Evolutionary conservation across 306 rosid genomes (phyloP), one percentile per base, ranked within the genome.

Genomic region (Rubus idaeus): DNA sequence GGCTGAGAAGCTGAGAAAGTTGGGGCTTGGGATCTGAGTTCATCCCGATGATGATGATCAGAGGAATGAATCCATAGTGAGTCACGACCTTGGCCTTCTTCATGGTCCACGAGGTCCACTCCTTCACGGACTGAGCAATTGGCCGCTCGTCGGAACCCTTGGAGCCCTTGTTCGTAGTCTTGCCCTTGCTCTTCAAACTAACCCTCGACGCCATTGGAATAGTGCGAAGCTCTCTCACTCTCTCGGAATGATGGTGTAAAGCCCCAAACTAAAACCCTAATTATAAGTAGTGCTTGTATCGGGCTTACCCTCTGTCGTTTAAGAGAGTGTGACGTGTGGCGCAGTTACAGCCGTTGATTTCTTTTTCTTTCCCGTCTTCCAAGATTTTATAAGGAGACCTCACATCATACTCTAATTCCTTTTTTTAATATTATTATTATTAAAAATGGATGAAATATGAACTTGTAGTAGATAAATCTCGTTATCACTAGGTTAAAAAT

Each of bases 11-110:
- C 87, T 96, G 99, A 18, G 89, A 89, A 57, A 92, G 84, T 3
- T 86, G 90, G 14, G 99, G 99, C 79, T 91, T 96, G 0, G 99
- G 99, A 0, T 94, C 97, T 3, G 96, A 92, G 81, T 93, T 92
- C 99, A 96, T 96, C 74, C 97, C 99, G 65, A 96, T 83, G 83
- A 96, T 5, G 84, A 96, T 96, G 70, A 96, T 83, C 81, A 91
- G 23, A 21, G 99, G 99, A 21, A 96, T 96, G 87, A 96, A 96
- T 50, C 99, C 99, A 16, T 91, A 96, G 83, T 96, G 96, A 40
- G 97, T 87, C 49, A 86, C 44, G 71, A 96, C 97, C 83, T 92
- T 96, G 17, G 90, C 94, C 77, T 93, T 96, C 81, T 86, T 85
- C 75, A 93, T 68, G 0, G 89, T 13, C 99, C 96, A 96, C 0